Percentiles rank a stretch among this genome's conserved stretches.
phyloP scores from a whole-genome alignment of 208 protist species.

The Herpetomonas muscarum region DNA sequence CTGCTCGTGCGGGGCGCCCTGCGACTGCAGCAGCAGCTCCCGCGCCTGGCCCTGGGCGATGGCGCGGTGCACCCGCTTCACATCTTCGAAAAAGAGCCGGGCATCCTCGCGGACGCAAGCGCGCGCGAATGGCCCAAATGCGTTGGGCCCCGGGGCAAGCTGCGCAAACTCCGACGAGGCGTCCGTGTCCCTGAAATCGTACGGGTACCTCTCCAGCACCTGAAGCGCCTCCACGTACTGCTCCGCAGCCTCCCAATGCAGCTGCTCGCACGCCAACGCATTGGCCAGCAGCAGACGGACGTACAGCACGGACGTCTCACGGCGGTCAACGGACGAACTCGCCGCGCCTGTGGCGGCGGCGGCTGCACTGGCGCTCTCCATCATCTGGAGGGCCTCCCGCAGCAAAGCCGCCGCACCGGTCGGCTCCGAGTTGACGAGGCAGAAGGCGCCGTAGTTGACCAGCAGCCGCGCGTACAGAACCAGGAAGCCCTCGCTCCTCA shows the following conservation, averaged over 20 bases:
- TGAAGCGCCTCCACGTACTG: constrained; percentile 39
- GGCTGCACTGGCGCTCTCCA: neutral
- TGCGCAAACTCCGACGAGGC: constrained; percentile 13
- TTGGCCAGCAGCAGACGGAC: constrained; percentile 76
- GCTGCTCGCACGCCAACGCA: constrained; percentile 47
- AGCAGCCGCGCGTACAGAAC: constrained; percentile 55
- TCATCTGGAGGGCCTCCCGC: constrained; percentile 34
- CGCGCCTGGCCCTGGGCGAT: constrained; percentile 48
- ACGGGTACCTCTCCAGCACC: constrained; percentile 39
- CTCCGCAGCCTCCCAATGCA: constrained; percentile 55
- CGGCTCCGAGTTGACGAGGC: constrained; percentile 51
- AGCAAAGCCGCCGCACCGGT: constrained; percentile 37
- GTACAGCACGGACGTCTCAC: constrained; percentile 24
- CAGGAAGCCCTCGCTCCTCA: constrained; percentile 13
- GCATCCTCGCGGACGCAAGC: constrained; percentile 55
- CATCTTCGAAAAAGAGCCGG: constrained; percentile 36
- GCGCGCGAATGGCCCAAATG: constrained; percentile 23
- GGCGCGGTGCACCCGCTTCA: constrained; percentile 32
- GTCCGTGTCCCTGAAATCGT: neutral
- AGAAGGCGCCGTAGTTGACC: constrained; percentile 70
- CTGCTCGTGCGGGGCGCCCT: constrained; percentile 16
- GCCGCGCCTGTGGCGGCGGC: neutral
- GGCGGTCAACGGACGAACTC: neutral
- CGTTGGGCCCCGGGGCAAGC: constrained; percentile 42
- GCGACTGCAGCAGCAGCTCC: constrained; percentile 32